Base-by-base conservation (phyloP, 1,139 yeast species). In the Blastobotrys raffinosifermentans region DNA sequence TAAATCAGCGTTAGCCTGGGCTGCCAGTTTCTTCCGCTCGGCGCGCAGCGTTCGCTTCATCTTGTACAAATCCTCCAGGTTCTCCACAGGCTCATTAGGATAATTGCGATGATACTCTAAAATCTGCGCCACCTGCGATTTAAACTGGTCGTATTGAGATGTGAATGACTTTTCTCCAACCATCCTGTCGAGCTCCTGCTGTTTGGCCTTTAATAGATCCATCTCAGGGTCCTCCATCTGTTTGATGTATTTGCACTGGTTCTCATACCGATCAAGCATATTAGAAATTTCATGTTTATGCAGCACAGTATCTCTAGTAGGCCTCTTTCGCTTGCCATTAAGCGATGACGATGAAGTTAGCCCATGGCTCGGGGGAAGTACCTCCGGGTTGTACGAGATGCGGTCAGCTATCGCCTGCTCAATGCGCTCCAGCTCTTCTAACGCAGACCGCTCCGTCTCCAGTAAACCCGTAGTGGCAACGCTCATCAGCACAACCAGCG, bases 231-330 rank as follows among this genome's bases (percentile, higher is more conserved):
- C 27, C 5, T 13, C 7, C 14, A 14, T 14, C 7, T 10, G 14
- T n/a, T 25, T 25, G 10, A 25, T 6, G 27, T 53, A 51, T 8
- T 44, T 38, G 29, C 70, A 58, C 35, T 64, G 69, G 10, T 52
- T 56, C 27, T 64, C 55, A 50, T 75, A 77, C 43, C 73, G 70
- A 5, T 69, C 65, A 3, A 73, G 51, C 34, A 89, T 73, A 33
- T 58, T 50, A 13, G 67, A 63, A 3, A 85, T 66, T 55, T 89
- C 96, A 56, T 80, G 84, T 49, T 80, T 78, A 48, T 83, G 93
- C 11, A 77, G 48, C 9, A 75, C 50, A 1, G 71, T 66, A 45
- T 72, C 77, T 42, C 69, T 63, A 29, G 54, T 50, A 41, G 54
- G 50, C 57, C 73, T 39, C 57, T 67, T 46, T 48, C 51, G 23